These are phyloP conservation scores for Petrea volubilis DNA, from an alignment of 257 asterid genomes.

Conservation along the genomic window DNA sequence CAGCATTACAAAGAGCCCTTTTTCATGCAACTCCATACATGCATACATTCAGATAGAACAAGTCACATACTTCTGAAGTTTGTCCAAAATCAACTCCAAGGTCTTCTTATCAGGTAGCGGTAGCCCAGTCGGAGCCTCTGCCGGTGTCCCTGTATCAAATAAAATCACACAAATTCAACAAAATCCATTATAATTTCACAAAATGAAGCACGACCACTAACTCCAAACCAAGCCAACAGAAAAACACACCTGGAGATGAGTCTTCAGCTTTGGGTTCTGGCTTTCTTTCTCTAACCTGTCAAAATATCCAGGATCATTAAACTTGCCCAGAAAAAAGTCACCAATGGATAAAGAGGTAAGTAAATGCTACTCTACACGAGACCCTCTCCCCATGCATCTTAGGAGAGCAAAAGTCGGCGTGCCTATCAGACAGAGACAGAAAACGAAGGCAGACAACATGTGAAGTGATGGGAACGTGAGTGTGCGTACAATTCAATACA, in stretches of 20 bases:
- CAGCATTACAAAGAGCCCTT: slow-evolving; percentile 17
- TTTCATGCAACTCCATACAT: slow-evolving; percentile 3
- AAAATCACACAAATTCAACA: slow-evolving; percentile 20
- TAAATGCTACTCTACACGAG: slow-evolving; percentile 27
- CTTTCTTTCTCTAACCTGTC: slow-evolving; percentile 67
- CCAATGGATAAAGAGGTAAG: slow-evolving; percentile 30
- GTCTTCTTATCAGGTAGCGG: slow-evolving; percentile 81
- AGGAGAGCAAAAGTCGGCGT: slow-evolving; percentile 48
- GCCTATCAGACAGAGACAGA: slow-evolving; percentile 47
- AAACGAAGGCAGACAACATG: slow-evolving; percentile 50
- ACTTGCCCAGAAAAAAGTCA: slow-evolving; percentile 21
- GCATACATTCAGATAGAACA: slow-evolving; percentile 17
- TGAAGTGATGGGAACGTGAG: slow-evolving; percentile 34
- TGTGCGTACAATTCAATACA: slow-evolving; percentile 32
- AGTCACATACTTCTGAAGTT: slow-evolving; percentile 86
- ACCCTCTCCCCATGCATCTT: slow-evolving; percentile 23
- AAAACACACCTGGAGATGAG: slow-evolving; percentile 64
- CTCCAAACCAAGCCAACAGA: neutral
- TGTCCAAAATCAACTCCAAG: slow-evolving; percentile 81
- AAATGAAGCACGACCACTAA: neutral
- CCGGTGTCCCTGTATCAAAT: slow-evolving; percentile 62
- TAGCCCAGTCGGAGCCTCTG: slow-evolving; percentile 39
- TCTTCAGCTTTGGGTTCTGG: slow-evolving; percentile 46
- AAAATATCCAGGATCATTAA: slow-evolving; percentile 42
- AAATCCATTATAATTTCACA: neutral